phyloP scores from a whole-genome alignment of 2,329 filamentous ascomycete genomes.

The Didymella segeticola region DNA sequence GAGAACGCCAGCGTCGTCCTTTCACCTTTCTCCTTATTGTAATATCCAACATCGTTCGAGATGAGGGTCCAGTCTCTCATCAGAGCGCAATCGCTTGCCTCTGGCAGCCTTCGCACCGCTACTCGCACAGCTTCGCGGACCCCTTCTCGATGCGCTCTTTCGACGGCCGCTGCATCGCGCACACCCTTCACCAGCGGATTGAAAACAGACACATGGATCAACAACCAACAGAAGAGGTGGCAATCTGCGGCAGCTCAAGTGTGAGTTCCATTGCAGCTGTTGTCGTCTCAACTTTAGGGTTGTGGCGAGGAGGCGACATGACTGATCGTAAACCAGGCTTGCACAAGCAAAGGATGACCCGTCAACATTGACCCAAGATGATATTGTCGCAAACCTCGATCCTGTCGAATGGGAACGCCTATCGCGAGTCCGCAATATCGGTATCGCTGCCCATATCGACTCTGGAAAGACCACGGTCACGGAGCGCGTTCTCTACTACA shows the following conservation, averaged over 20 bases:
- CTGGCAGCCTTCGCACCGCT: slow-evolving; percentile 38
- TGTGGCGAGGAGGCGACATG: slow-evolving; percentile 16
- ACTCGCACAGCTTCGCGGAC: slow-evolving; percentile 31
- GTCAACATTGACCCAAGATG: slow-evolving; percentile 64
- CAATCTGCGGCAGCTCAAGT: slow-evolving; percentile 48
- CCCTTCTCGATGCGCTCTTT: slow-evolving; percentile 42
- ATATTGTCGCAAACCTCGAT: slow-evolving; percentile 80
- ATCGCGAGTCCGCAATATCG: slow-evolving; percentile 89
- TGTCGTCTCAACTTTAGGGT: background rate
- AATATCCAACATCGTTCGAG: slow-evolving; percentile 20
- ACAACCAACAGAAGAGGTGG: slow-evolving; percentile 44
- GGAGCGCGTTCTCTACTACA: slow-evolving; percentile 97
- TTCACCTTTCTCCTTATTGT: slow-evolving; percentile 28
- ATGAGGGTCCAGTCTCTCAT: slow-evolving; percentile 46
- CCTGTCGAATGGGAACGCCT: slow-evolving; percentile 80
- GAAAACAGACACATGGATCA: slow-evolving; percentile 40
- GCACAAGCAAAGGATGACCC: slow-evolving; percentile 66
- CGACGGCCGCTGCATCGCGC: slow-evolving; percentile 40
- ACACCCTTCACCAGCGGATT: slow-evolving; percentile 37
- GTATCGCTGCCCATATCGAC: slow-evolving; percentile 98
- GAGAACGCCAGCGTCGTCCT: slow-evolving; percentile 37
- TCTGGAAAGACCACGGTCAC: slow-evolving; percentile 97
- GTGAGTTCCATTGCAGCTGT: slow-evolving; percentile 34
- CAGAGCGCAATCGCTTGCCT: slow-evolving; percentile 43
- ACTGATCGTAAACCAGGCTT: slow-evolving; percentile 39